Evolutionary conservation across 2,329 filamentous ascomycete genomes (phyloP), one percentile per base, ranked within the genome.

Genomic region (Rhinocladiella similis): DNA sequence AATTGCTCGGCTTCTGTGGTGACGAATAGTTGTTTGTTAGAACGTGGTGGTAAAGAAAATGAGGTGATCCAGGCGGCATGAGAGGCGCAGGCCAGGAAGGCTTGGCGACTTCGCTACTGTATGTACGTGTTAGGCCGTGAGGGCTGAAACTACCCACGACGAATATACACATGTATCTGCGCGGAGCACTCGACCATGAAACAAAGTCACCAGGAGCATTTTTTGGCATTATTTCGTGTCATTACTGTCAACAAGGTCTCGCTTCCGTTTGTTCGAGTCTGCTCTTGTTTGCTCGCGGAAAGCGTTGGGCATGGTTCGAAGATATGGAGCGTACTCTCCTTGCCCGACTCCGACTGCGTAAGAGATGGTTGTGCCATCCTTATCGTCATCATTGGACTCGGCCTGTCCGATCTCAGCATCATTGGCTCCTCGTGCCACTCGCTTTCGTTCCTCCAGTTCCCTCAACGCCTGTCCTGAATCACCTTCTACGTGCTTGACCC

Each of bases 401-500:
- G 25, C n/a, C 19, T 10, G 18, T 16, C 27, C 14, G 29, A 22
- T 51, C 50, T 45, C 53, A 19, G 16, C 49, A 12, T 56, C 43
- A 39, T 45, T 50, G 6, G 52, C 57, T 18, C 57, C 50, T 38
- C 41, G 41, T 39, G 53, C 50, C 25, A 53, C 14, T 9, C 52
- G 47, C 25, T 20, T 41, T 33, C 54, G 46, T 35, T 63, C 55
- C 42, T 63, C 56, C 18, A 59, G 49, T 27, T 58, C 55, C 41
- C 57, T 54, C 38, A 61, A 36, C 12, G 64, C 59, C 14, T 27
- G 33, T 16, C 48, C 49, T 3, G 64, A 49, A 47, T 57, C 50
- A 5, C 63, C 64, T 19, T 49, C 56, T 10, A 52, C 64, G 54
- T 63, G 58, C 27, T 54, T 59, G 20, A 60, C 50, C 64, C 64